A percentile compares a stretch with the other conserved stretches of the same genome.
Evolutionary conservation across 495 filamentous ascomycete genomes (phyloP).

Genomic region (Umbilicaria muhlenbergii): DNA sequence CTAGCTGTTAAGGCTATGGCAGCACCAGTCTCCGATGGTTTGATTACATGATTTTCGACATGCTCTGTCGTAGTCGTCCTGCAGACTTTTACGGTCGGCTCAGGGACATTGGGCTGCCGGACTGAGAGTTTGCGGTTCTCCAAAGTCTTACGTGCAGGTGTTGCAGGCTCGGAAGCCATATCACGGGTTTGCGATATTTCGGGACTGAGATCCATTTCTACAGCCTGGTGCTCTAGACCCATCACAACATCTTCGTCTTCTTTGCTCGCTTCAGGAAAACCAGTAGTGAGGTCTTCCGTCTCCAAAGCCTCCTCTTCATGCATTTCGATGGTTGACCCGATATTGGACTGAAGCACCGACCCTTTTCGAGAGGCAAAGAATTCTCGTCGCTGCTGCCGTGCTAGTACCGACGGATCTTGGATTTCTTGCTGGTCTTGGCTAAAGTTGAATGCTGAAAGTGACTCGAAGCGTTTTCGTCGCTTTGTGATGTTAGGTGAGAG

Average conservation of each 20-base stretch:
- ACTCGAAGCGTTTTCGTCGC: constrained; percentile 2
- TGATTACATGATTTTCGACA: too few species aligned
- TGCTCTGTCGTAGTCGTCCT: constrained; percentile 13
- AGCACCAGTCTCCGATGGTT: neutral
- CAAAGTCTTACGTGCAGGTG: constrained; percentile 1
- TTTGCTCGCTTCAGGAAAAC: too few species aligned
- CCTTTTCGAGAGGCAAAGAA: neutral
- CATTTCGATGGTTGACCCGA: too few species aligned
- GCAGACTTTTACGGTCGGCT: constrained; percentile 12
- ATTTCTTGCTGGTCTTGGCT: constrained; percentile 5
- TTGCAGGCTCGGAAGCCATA: neutral
- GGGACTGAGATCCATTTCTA: too few species aligned
- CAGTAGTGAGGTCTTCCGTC: too few species aligned
- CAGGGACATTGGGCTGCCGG: constrained; percentile 4
- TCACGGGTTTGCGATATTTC: too few species aligned
- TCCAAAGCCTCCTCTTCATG: too few species aligned
- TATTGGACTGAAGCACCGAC: neutral
- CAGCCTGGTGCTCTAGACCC: too few species aligned
- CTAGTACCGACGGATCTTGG: constrained; percentile 10
- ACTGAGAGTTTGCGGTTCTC: neutral
- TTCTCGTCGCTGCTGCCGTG: constrained; percentile 1
- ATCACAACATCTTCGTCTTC: too few species aligned
- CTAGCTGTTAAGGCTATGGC: constrained; percentile 13
- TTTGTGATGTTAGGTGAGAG: constrained; percentile 5
- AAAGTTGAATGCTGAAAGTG: constrained; percentile 1